Percentiles rank a stretch among this genome's conserved stretches.
These are phyloP conservation scores for Suhomyces bribrorum DNA, from an alignment of 1,139 yeast genomes.

Conservation along the genomic window DNA sequence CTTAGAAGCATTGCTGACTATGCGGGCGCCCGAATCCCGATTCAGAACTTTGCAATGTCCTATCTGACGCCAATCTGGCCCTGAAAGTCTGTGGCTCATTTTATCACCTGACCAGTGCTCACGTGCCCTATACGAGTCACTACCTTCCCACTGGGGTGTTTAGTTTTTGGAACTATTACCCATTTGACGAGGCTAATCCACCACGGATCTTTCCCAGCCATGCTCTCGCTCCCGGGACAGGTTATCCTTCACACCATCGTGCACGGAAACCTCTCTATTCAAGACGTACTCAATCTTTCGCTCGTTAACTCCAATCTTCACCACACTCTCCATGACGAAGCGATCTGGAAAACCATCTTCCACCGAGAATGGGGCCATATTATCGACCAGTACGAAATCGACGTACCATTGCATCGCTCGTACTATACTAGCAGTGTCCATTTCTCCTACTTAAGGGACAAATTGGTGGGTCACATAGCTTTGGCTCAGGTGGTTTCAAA, in stretches of 20 bases:
- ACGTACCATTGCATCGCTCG: neutral
- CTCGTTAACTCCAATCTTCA: neutral
- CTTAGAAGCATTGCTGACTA: too few relatives aligned
- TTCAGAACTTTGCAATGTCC: too few relatives aligned
- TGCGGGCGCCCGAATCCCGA: too few relatives aligned
- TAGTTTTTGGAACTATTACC: too few relatives aligned
- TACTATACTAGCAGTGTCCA: too few relatives aligned
- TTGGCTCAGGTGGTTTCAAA: slow-evolving; percentile 2
- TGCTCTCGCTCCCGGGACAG: neutral
- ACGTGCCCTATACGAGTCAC: too few relatives aligned
- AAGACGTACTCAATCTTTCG: slow-evolving; percentile 23
- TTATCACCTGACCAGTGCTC: too few relatives aligned
- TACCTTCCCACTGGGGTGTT: too few relatives aligned
- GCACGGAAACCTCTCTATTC: slow-evolving; percentile 20
- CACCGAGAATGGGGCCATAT: slow-evolving; percentile 4
- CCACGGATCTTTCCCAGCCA: neutral
- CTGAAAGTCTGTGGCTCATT: too few relatives aligned
- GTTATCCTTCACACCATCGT: slow-evolving; percentile 14
- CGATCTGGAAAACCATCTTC: slow-evolving; percentile 4
- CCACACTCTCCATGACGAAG: neutral
- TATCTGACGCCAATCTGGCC: too few relatives aligned
- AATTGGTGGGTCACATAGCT: neutral
- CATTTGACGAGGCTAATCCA: too few relatives aligned
- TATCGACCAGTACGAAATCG: slow-evolving; percentile 1
- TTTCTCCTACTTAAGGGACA: neutral